Base-by-base conservation (phyloP, 495 filamentous ascomycete genomes). In the Penicillium turbatum region DNA sequence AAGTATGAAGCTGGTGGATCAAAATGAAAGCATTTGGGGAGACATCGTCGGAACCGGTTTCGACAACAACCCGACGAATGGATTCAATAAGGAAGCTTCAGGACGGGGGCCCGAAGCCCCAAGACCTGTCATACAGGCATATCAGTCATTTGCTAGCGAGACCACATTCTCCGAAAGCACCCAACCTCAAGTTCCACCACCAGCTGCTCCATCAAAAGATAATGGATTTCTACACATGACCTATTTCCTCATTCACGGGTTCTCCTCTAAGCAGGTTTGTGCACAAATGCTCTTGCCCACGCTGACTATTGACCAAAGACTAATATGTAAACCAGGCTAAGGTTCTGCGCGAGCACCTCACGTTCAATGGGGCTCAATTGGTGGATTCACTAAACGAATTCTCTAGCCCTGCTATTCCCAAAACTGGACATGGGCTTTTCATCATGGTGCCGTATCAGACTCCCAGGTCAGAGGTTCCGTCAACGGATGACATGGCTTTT, bases 21-120 rank as follows among this genome's bases (percentile, higher is more conserved):
- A 96, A 58, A 91, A 85, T 61, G 82, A 89, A 59, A 82, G 82
- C 32, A 79, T 97, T 1, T 97, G 92, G 93, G 84, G 84, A 11
- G 89, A 93, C 56, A 95, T 98, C 55, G 81, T 95, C 10, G 85
- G 81, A 48, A 72, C 65, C 3, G 78, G 72, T 2, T 71, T 76
- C 39, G 66, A 71, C 11, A 63, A 54, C 9, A 47, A 41, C 11
- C 61, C 68, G 9, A 40, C 52, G 21, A 48, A 72, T 17, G 69
- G 62, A 40, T 39, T 63, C 27, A 66, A 62, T 50, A 66, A 59
- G 8, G 69, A 56, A 40, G 64, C 63, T 35, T 66, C 66, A 72
- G 37, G 56, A 59, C 32, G 63, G 75, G 43, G 67, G 67, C 26
- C 29, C 52, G 32, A 62, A 55, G 32, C 37, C 42, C 12, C 49